Percentiles rank a stretch among this genome's conserved stretches.
phyloP scores from a whole-genome alignment of 148 eudicot species.

The Cornus suecica region DNA sequence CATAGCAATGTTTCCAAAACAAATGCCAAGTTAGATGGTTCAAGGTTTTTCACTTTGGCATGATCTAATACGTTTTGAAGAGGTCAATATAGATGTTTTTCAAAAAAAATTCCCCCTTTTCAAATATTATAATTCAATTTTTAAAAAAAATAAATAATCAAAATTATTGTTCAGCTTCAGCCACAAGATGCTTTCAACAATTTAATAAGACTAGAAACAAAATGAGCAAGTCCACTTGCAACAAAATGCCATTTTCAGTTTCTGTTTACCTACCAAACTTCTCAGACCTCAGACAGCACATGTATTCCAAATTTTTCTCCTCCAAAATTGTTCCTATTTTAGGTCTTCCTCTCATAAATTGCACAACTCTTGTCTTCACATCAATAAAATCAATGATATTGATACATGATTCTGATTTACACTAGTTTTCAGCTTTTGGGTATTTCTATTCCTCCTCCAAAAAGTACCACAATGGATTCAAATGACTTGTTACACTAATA shows the following conservation, averaged over 20 bases:
- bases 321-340: neutral
- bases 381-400: neutral
- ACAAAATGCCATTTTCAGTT: neutral
- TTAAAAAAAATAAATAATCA: no score
- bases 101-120: no score
- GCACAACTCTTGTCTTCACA: neutral
- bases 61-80: no score
- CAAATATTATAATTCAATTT: no score
- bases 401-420: neutral
- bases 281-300: neutral
- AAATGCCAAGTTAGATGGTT: no score
- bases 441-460: neutral
- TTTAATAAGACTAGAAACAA: neutral
- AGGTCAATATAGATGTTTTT: neutral
- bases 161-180: neutral
- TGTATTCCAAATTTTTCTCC: neutral
- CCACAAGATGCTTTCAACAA: neutral
- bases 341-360: neutral
- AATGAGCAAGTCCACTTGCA: slow-evolving; percentile 10
- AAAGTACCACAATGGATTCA: neutral
- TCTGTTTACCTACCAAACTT: slow-evolving; percentile 3
- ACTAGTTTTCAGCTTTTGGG: slow-evolving; percentile 8
- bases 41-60: no score
- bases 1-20: no score
- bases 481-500: no score